Conservation (phyloP, 352 stramenopile genomes). For the Pythium phragmitis region DNA sequence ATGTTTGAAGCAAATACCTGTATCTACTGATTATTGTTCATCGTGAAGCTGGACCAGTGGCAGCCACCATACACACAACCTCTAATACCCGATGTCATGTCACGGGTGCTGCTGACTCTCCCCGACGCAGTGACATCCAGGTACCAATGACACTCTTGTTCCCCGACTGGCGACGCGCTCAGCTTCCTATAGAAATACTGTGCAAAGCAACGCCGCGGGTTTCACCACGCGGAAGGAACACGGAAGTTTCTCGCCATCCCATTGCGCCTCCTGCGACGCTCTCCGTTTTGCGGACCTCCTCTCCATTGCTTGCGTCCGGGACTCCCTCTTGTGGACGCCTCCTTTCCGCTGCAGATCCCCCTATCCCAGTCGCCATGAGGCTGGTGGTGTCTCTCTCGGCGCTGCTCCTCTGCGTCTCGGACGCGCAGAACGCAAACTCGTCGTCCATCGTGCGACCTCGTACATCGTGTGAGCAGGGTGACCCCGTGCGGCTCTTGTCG, state of each 20-base stretch:
- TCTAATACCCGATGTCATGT: not conserved
- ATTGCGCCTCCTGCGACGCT: not conserved
- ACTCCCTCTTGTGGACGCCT: not conserved
- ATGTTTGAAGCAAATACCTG: not conserved
- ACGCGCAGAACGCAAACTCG: not conserved
- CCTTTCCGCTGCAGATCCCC: not conserved
- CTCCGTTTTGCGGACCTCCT: not conserved
- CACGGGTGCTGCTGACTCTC: slow-evolving; percentile 1
- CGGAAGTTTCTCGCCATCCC: not conserved
- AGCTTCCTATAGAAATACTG: not conserved
- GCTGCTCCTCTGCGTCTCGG: not conserved
- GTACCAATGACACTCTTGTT: not conserved
- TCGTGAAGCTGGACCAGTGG: too few species aligned
- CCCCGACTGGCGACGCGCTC: not conserved
- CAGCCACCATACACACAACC: not conserved
- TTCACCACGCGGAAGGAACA: not conserved
- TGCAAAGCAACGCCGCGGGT: not conserved
- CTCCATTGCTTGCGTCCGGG: not conserved
- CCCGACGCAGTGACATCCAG: not conserved
- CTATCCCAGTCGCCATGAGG: not conserved
- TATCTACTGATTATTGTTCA: too few species aligned
- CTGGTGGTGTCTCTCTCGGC: not conserved
- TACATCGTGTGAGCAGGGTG: slow-evolving; percentile 8
- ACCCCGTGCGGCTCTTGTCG: slow-evolving; percentile 15
- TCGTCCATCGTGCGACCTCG: not conserved